Percentiles rank a stretch among this genome's conserved stretches.
phyloP scores from a whole-genome alignment of 371 early-diverging fungal genomes.

The Apophysomyces sp. region DNA sequence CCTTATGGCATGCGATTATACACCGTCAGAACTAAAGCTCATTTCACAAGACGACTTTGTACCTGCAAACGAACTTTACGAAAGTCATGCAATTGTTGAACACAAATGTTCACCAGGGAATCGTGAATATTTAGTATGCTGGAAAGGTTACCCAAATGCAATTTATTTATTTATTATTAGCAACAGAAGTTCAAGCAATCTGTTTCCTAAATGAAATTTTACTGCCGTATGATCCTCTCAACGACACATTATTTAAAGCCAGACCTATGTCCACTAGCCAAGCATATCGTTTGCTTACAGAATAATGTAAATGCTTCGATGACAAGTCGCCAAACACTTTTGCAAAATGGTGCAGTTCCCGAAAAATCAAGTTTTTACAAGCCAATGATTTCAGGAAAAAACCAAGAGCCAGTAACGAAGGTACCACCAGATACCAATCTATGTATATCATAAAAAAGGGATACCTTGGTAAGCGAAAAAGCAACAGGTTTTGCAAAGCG shows the following conservation, averaged over 20 bases:
- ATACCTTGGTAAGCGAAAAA: neutral
- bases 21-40: slow-evolving; percentile 3
- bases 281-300: neutral
- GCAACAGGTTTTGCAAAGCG: neutral
- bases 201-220: neutral
- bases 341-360: neutral
- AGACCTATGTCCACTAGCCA: neutral
- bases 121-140: slow-evolving; percentile 4
- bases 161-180: neutral
- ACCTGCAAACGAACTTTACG: slow-evolving; percentile 3
- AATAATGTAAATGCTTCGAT: neutral
- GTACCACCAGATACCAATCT: neutral
- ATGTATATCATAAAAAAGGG: neutral
- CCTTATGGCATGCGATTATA: neutral
- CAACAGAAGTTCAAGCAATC: neutral
- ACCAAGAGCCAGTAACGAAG: neutral
- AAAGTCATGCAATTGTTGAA: slow-evolving; percentile 4
- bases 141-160: slow-evolving; percentile 10
- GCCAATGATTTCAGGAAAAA: neutral
- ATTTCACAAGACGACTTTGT: slow-evolving; percentile 12
- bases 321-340: neutral
- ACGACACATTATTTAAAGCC: neutral
- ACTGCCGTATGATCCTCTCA: neutral
- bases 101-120: neutral
- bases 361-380: neutral